A percentile compares a stretch with the other conserved stretches of the same genome.
These are phyloP conservation scores for Anisodus acutangulus DNA, from an alignment of 257 asterid genomes.

Conservation along the genomic window DNA sequence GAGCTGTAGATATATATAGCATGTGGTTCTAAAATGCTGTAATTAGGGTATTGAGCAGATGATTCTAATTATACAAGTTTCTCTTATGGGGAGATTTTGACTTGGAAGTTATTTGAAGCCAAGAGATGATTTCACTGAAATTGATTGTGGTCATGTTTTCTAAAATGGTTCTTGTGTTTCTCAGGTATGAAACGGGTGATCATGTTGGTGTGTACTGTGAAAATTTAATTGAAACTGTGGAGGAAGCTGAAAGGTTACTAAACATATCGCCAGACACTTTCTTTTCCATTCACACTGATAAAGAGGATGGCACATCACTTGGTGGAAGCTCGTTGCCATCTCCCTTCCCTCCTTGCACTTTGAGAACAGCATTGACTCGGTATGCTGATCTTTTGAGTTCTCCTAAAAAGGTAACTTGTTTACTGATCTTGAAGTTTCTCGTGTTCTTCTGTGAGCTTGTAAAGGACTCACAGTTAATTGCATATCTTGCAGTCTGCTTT, in stretches of 20 bases:
- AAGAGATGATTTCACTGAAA: conserved; percentile 22
- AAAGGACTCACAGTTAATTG: conserved; percentile 26
- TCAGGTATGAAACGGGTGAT: conserved; percentile 96
- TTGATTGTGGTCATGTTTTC: conserved; percentile 23
- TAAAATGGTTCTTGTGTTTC: conserved; percentile 23
- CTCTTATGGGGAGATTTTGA: not conserved
- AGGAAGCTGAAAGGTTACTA: conserved; percentile 84
- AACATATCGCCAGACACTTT: conserved; percentile 75
- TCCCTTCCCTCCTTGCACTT: conserved; percentile 90
- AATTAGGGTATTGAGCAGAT: not conserved
- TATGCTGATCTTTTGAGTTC: conserved; percentile 89
- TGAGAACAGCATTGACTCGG: conserved; percentile 80
- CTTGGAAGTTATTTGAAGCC: not conserved
- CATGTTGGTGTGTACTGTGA: conserved; percentile 98
- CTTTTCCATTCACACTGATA: conserved; percentile 80
- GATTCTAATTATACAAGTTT: not conserved
- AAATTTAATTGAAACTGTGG: conserved; percentile 77
- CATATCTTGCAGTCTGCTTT: conserved; percentile 65
- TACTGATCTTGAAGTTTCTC: not conserved
- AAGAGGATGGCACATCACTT: conserved; percentile 81
- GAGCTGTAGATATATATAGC: not conserved
- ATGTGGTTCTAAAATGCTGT: not conserved
- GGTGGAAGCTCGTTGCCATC: conserved; percentile 72
- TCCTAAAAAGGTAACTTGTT: conserved; percentile 75
- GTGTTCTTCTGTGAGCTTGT: not conserved